phyloP scores from a whole-genome alignment of 2,329 filamentous ascomycete species.

The Waltergamsia citrina region DNA sequence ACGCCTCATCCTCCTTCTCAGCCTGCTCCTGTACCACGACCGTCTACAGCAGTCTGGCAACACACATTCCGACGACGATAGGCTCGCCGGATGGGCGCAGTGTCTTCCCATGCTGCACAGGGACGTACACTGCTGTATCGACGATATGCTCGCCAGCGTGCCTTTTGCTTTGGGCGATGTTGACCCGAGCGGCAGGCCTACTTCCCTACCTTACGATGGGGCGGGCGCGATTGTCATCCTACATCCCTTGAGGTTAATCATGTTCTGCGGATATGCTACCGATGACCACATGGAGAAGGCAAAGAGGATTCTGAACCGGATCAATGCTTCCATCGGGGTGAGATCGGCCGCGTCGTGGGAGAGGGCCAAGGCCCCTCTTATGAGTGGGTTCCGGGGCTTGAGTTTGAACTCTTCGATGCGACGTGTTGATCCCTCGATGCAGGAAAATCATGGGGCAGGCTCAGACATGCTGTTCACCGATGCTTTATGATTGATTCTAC shows the following conservation, averaged over 20 bases:
- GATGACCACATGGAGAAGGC: constrained; percentile 12
- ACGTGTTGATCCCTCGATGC: too few relatives aligned
- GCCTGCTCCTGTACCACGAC: constrained; percentile 15
- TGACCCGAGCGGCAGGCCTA: constrained; percentile 10
- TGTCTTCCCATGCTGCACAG: constrained; percentile 10
- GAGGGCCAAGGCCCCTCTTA: too few relatives aligned
- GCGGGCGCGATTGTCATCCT: constrained; percentile 19
- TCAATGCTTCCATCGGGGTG: constrained; percentile 18
- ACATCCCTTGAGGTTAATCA: constrained; percentile 19
- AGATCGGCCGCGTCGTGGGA: constrained; percentile 12
- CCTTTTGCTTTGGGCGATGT: constrained; percentile 21
- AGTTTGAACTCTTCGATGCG: too few relatives aligned
- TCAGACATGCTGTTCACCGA: too few relatives aligned
- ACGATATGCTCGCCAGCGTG: constrained; percentile 19
- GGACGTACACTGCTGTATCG: constrained; percentile 15
- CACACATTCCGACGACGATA: constrained; percentile 1
- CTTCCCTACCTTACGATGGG: constrained; percentile 15
- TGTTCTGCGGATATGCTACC: constrained; percentile 16
- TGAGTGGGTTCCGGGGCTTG: too few relatives aligned
- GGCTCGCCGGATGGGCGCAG: constrained; percentile 2
- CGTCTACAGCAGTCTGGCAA: constrained; percentile 6
- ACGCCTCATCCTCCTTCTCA: constrained; percentile 17
- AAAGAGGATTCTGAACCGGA: constrained; percentile 11
- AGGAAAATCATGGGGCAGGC: too few relatives aligned
- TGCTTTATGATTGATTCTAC: too few relatives aligned